phyloP scores from a whole-genome alignment of 148 eudicot species.

The Camellia japonica region DNA sequence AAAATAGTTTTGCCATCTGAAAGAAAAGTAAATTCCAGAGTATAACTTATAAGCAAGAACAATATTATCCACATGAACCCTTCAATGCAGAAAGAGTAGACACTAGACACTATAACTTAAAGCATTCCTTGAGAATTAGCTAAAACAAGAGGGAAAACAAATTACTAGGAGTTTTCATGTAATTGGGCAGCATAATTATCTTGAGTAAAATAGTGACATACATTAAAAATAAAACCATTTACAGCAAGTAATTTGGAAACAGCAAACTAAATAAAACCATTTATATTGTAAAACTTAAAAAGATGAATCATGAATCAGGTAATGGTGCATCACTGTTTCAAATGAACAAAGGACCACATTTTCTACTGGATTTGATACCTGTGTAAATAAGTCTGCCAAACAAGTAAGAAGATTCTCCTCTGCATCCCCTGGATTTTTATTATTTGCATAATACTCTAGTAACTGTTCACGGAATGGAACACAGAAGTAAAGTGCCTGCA shows the following conservation, averaged over 20 bases:
- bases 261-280: not conserved
- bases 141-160: not conserved
- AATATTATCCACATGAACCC: not conserved
- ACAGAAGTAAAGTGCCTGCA: conserved; percentile 91
- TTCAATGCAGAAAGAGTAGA: not conserved
- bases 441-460: conserved; percentile 76
- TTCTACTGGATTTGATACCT: conserved; percentile 46
- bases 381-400: conserved; percentile 89
- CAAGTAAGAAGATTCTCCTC: conserved; percentile 91
- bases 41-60: not conserved
- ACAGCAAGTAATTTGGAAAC: not conserved
- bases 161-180: not conserved
- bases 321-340: not conserved
- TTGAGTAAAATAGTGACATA: not conserved
- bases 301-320: not conserved
- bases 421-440: conserved; percentile 65
- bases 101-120: not conserved
- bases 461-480: conserved; percentile 91
- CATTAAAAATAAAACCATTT: not conserved
- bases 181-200: not conserved
- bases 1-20: not conserved
- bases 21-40: not conserved
- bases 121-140: not conserved
- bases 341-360: conserved; percentile 7
- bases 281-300: not conserved